A percentile compares a stretch with the other conserved stretches of the same genome.
Evolutionary conservation across 192 early-diverging fungal genomes (phyloP).

Genomic region (Rhizoclosmatium sp.): DNA sequence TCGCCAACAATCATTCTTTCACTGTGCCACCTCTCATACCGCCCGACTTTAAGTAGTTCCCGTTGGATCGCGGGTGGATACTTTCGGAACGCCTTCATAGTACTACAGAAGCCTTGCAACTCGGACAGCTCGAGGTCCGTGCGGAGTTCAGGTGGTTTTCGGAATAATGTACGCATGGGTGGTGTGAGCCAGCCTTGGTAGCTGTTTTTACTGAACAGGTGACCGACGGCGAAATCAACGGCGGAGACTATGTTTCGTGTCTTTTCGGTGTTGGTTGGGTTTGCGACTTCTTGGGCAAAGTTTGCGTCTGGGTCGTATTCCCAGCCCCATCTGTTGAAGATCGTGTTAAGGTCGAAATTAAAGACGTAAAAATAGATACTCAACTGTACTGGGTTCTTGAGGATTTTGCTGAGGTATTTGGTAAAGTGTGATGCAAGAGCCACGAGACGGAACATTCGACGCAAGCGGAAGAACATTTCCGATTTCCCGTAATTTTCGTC

Average conservation of each 20-base stretch:
- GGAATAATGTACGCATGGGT: slow-evolving; percentile 43
- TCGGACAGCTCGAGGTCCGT: slow-evolving; percentile 37
- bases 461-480: slow-evolving; percentile 30
- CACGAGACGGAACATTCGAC: slow-evolving; percentile 44
- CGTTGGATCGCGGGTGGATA: slow-evolving; percentile 31
- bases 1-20: slow-evolving; percentile 45
- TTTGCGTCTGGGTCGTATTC: slow-evolving; percentile 52
- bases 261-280: slow-evolving; percentile 11
- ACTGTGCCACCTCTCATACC: slow-evolving; percentile 47
- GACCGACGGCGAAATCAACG: slow-evolving; percentile 46
- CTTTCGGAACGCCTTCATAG: slow-evolving; percentile 29
- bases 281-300: slow-evolving; percentile 23
- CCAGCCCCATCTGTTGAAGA: slow-evolving; percentile 45
- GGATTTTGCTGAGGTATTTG: slow-evolving; percentile 51
- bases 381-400: slow-evolving; percentile 51
- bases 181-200: slow-evolving; percentile 48
- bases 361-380: neutral
- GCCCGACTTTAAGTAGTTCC: slow-evolving; percentile 35
- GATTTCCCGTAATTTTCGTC: neutral
- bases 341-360: neutral
- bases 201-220: slow-evolving; percentile 46
- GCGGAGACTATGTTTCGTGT: slow-evolving; percentile 25
- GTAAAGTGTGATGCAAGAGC: slow-evolving; percentile 43
- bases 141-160: slow-evolving; percentile 37
- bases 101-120: slow-evolving; percentile 41